phyloP scores from a whole-genome alignment of 768 basidiomycete genomes.

The Candolleomyces efflorescens region DNA sequence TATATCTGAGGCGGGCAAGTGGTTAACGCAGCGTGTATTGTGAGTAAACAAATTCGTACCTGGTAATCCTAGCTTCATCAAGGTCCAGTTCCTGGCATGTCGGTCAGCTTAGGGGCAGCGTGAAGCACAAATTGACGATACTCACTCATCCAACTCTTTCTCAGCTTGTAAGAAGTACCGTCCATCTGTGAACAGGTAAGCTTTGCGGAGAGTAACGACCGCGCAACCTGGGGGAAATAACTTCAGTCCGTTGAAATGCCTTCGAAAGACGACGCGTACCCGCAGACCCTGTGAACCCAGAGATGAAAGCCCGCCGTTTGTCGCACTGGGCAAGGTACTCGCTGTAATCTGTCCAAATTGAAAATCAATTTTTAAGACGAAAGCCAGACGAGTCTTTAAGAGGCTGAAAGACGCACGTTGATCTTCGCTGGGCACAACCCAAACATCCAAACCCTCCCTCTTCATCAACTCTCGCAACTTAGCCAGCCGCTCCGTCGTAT shows the following conservation, averaged over 20 bases:
- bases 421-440: slow-evolving; percentile 89
- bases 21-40: not conserved
- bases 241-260: no score
- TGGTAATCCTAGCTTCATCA: slow-evolving; percentile 90
- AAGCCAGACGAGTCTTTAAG: not conserved
- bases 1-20: slow-evolving; percentile 53
- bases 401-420: slow-evolving; percentile 57
- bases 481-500: slow-evolving; percentile 61
- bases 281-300: slow-evolving; percentile 92
- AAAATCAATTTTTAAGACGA: no score
- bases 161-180: slow-evolving; percentile 92
- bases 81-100: slow-evolving; percentile 72
- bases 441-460: slow-evolving; percentile 55
- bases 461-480: slow-evolving; percentile 70
- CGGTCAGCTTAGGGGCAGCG: not conserved
- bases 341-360: slow-evolving; percentile 58
- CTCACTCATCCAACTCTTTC: slow-evolving; percentile 81
- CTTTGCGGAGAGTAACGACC: slow-evolving; percentile 63
- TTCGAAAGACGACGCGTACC: slow-evolving; percentile 36
- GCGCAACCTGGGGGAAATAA: slow-evolving; percentile 54
- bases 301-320: slow-evolving; percentile 81
- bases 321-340: slow-evolving; percentile 88
- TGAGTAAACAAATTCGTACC: slow-evolving; percentile 34
- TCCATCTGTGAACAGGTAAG: slow-evolving; percentile 92
- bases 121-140: no score